A percentile compares a stretch with the other conserved stretches of the same genome.
Conservation (phyloP, 768 basidiomycete genomes). For the Scleroderma bovista region DNA sequence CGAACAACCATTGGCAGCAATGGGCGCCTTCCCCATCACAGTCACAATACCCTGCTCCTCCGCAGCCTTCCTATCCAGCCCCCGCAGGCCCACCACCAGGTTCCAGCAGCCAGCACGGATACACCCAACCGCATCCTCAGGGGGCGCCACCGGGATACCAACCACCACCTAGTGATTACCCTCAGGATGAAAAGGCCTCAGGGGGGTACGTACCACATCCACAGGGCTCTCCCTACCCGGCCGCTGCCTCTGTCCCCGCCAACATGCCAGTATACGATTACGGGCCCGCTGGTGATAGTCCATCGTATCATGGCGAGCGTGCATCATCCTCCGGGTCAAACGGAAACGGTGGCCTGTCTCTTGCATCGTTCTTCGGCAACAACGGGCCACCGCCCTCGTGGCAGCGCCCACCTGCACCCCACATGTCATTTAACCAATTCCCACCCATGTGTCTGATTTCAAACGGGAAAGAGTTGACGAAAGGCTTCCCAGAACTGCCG, state of each 20-base stretch:
- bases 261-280: neutral
- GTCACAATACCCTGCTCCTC: neutral
- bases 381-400: slow-evolving; percentile 22
- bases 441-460: slow-evolving; percentile 28
- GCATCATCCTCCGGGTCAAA: neutral
- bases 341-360: slow-evolving; percentile 7
- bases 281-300: neutral
- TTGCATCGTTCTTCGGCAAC: slow-evolving; percentile 23
- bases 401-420: slow-evolving; percentile 14
- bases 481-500: slow-evolving; percentile 40
- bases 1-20: slow-evolving; percentile 9
- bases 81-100: slow-evolving; percentile 9
- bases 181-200: slow-evolving; percentile 6
- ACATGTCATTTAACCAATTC: slow-evolving; percentile 17
- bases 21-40: slow-evolving; percentile 8
- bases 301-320: neutral
- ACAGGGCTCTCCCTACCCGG: neutral
- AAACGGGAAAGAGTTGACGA: slow-evolving; percentile 22
- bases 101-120: neutral
- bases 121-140: neutral
- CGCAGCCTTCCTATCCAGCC: slow-evolving; percentile 2
- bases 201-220: neutral
- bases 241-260: neutral
- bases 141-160: slow-evolving; percentile 5
- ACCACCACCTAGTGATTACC: slow-evolving; percentile 3